Base-by-base conservation (phyloP, 1,139 yeast genomes). In the Protomyces pachydermus region DNA sequence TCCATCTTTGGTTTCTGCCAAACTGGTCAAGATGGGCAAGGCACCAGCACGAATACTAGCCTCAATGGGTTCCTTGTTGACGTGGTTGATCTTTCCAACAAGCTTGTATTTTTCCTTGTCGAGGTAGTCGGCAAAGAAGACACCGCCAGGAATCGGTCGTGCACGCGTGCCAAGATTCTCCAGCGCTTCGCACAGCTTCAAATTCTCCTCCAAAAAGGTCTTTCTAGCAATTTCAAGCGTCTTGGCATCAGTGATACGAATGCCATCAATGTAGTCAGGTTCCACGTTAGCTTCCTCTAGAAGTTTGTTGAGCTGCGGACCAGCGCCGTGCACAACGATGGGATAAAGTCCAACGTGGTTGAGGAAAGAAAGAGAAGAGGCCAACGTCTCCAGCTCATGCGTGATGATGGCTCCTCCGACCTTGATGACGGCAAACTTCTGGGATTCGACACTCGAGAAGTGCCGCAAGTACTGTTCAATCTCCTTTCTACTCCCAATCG, bases 401-500 rank as follows among this genome's bases (percentile, higher is more conserved):
- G 98, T 91, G 74, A 93, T 93, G 72, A 95, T 91, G 52, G 98
- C 99, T 70, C 99, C 99, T 52, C 99, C 99, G 50, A 93, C 98
- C 77, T 93, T 93, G 77, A 93, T 93, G 58, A 93, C 97, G 12
- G 99, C 99, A 73, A 93, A 93, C 74, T 93, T 98, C 75, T 93
- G 98, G 70, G 73, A 71, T 67, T 77, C 76, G 34, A 93, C 98
- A 38, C 97, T 90, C 1, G 98, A 91, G 80, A 93, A 93, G 76
- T 91, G 91, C 74, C 91, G 91, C 73, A 93, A 82, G 76, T 93
- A 93, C 76, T 93, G 98, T 75, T 93, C 98, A 56, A 93, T 98
- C 77, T 93, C 98, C 71, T 98, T 83, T 75, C 93, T 93, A 60
- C 97, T 91, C 23, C 98, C 98, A 71, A 95, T 93, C 75, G 91